A percentile compares a stretch with the other conserved stretches of the same genome.
phyloP scores from a whole-genome alignment of 139 green algal genomes.

The Micractinium sp. region DNA sequence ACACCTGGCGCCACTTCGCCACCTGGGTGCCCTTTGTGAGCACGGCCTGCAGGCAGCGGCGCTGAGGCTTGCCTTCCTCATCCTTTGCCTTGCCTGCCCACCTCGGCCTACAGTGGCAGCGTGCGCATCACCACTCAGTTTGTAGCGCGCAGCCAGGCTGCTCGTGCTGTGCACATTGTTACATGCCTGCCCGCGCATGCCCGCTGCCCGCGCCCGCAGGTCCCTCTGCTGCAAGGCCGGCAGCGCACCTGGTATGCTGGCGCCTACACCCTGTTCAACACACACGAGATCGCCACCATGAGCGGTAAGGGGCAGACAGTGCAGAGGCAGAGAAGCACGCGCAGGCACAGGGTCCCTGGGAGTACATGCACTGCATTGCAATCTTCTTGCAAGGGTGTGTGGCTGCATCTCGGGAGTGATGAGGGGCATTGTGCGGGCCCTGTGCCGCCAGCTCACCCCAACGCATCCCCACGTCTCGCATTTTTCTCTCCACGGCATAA shows the following conservation, averaged over 20 bases:
- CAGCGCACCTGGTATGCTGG: constrained; percentile 62
- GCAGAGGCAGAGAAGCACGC: no score
- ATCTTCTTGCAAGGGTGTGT: background rate
- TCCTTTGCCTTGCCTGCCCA: background rate
- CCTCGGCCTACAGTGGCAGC: background rate
- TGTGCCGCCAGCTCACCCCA: background rate
- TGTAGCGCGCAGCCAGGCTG: background rate
- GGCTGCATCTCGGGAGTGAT: background rate
- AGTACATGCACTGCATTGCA: no score
- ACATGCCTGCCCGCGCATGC: background rate
- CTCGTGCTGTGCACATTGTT: background rate
- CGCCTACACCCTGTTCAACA: constrained; percentile 73
- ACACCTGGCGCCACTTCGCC: constrained; percentile 77
- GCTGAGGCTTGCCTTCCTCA: background rate
- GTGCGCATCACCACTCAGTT: background rate
- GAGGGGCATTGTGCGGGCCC: background rate
- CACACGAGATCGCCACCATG: constrained; percentile 75
- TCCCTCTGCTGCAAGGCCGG: constrained; percentile 60
- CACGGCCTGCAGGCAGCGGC: background rate
- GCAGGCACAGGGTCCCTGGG: no score
- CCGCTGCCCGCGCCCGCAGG: constrained; percentile 14
- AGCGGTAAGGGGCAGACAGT: constrained; percentile 10
- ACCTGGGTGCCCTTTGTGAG: constrained; percentile 71
- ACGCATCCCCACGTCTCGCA: background rate
- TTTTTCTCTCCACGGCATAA: no score